Evolutionary conservation across 345 rosid genomes (phyloP), one percentile per base, ranked within the genome.

Genomic region (Hirschfeldia incana): DNA sequence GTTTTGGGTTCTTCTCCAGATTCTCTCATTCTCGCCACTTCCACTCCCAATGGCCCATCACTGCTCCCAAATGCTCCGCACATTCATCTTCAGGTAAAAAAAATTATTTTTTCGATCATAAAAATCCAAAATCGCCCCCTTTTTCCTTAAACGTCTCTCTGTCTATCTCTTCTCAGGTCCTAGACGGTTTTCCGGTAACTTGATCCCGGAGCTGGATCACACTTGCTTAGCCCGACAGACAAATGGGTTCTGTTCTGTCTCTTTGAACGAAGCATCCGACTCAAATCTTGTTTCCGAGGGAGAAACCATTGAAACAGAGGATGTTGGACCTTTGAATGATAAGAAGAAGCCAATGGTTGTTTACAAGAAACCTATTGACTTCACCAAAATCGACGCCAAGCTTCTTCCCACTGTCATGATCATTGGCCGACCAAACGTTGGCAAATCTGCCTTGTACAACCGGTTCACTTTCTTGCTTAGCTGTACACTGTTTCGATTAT

Each of bases 341-440:
- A 79, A 80, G 55, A 62, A 82, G 70, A 79, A 80, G 62, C 81
- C 70, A 44, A 81, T 76, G 39, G 46, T 68, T 77, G 73, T 78
- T 76, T 70, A 59, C 70, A 57, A 84, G 79, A 86, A 85, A 78
- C 88, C 88, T 5, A 67, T 92, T 49, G 97, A 95, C 79, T 93
- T 91, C 83, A 88, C 97, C 63, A 86, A 88, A 79, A 55, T 93
- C 1, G 91, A 87, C 42, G 81, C 85, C 1, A 81, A 86, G 62
- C 71, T 85, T 65, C 89, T 95, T 81, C 98, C 99, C 11, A 88
- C 93, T 27, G 90, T 95, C 33, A 88, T 93, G 88, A 85, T 95
- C 26, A 80, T 93, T 79, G 99, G 99, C 36, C 89, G 98, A 32
- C 98, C 98, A 17, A 95, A 95, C 73, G 98, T 95, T 39, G 99